Base-by-base conservation (phyloP, 1,284 basidiomycete species). In the Caloboletus firmus region DNA sequence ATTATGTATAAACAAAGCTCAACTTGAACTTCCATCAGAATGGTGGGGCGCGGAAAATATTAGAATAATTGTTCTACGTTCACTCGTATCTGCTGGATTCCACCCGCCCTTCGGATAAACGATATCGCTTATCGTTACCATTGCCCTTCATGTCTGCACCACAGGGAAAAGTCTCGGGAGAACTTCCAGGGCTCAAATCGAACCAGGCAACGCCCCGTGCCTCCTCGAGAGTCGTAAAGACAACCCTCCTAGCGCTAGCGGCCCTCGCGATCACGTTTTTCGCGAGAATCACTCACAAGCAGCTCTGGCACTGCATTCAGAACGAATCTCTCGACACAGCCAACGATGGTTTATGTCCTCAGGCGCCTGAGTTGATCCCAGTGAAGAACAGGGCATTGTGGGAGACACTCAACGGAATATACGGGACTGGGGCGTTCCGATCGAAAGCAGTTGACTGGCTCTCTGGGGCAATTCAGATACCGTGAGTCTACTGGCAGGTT, bases 381-480 rank as follows among this genome's bases (percentile, higher is more conserved):
- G 36, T 56, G 31, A 64, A 61, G 53, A 64, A 72, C 44, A 54
- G 44, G 10, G 59, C 44, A 8, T 40, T 69, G 35, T 72, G 70
- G 67, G 45, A 55, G 42, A 54, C 53, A 22, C 32, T 75, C 2
- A 55, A 60, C 18, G 52, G 58, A 13, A 42, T 54, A 13, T 68
- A 72, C 43, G 63, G 59, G 20, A 68, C 70, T 3, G 66, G 72
- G 12, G 58, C 36, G 13, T 74, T 74, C 57, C 65, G 64, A 52
- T 55, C 30, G n/a, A 63, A 59, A 43, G 73, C 73, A 18, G 62
- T 71, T 12, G 58, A 65, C 30, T 75, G 69, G 73, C 65, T 74
- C 24, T 65, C 66, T 17, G 68, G 69, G 31, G 74, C 74, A 20
- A 62, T 75, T 20, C 62, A 60, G 42, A 56, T 75, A 34, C 72